Evolutionary conservation across 345 rosid genomes (phyloP).

Genomic region (Balakata baccata): DNA sequence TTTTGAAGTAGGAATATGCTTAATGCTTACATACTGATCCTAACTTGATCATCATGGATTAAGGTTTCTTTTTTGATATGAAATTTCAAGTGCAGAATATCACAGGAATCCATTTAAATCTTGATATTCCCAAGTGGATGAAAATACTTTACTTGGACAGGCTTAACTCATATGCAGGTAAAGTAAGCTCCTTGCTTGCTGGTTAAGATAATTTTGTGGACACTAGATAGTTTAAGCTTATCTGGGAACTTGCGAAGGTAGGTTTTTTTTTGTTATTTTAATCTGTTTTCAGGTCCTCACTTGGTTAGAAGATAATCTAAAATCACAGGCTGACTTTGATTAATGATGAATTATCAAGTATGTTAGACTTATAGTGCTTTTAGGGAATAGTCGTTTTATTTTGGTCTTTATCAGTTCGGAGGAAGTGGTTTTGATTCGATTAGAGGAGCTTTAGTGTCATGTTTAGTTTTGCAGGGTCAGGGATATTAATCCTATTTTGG

Average conservation of each 20-base stretch:
- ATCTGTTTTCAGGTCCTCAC: neutral
- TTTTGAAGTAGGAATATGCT: too few species aligned
- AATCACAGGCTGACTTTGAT: neutral
- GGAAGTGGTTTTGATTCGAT: neutral
- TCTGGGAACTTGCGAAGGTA: neutral
- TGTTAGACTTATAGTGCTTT: neutral
- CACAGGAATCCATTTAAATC: slow-evolving; percentile 63
- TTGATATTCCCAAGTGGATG: slow-evolving; percentile 79
- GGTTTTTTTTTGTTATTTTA: neutral
- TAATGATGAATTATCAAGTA: neutral
- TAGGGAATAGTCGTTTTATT: neutral
- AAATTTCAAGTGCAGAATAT: slow-evolving; percentile 62
- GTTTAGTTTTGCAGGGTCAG: neutral
- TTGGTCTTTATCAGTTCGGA: neutral
- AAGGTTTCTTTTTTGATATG: slow-evolving; percentile 26
- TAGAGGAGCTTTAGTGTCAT: neutral
- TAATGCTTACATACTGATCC: too few species aligned
- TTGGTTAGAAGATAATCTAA: neutral
- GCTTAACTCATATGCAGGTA: slow-evolving; percentile 76
- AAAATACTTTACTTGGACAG: slow-evolving; percentile 65
- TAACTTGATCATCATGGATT: too few species aligned
- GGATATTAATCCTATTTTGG: neutral
- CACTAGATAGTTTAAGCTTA: neutral
- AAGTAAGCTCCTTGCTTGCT: slow-evolving; percentile 4
- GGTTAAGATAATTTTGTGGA: neutral